These are phyloP conservation scores for Cercospora zeae-maydis DNA, from an alignment of 2,329 filamentous ascomycete species.

Conservation along the genomic window DNA sequence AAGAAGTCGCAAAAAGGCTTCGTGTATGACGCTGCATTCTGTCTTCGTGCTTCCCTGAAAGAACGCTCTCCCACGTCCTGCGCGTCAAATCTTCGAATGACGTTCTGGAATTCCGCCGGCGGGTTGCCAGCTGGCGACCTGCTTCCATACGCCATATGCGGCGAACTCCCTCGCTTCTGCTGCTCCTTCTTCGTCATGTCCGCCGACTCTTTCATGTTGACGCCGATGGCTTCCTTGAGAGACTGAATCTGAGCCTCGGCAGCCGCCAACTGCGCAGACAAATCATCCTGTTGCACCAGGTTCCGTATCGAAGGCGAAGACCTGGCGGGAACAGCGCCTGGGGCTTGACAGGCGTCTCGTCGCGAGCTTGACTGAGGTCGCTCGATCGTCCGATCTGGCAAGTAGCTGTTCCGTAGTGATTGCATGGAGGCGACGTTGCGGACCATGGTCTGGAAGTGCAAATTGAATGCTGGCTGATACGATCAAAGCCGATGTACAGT, in stretches of 20 bases:
- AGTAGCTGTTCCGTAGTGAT: slow-evolving; percentile 25
- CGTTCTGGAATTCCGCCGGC: neutral
- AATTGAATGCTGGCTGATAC: too few species aligned
- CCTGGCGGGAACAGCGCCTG: slow-evolving; percentile 9
- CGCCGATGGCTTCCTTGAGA: neutral
- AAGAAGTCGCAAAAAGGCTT: slow-evolving; percentile 70
- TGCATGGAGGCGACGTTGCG: slow-evolving; percentile 31
- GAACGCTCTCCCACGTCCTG: neutral
- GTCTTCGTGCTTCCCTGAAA: slow-evolving; percentile 7
- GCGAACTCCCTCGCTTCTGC: neutral
- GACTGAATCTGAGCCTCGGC: neutral
- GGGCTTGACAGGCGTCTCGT: neutral
- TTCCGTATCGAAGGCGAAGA: slow-evolving; percentile 14
- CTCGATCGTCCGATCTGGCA: slow-evolving; percentile 15
- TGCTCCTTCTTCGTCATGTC: neutral
- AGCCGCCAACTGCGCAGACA: neutral
- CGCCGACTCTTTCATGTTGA: neutral
- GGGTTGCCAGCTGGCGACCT: too few species aligned
- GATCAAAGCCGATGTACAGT: neutral
- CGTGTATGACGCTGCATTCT: slow-evolving; percentile 32
- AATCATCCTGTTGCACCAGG: neutral
- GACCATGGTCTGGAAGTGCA: slow-evolving; percentile 23
- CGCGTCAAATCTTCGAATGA: neutral
- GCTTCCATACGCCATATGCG: too few species aligned
- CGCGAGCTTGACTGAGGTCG: neutral